Percentiles rank a stretch among this genome's conserved stretches.
These are phyloP conservation scores for Aspergillus sp. DNA, from an alignment of 2,329 filamentous ascomycete genomes.

Conservation along the genomic window DNA sequence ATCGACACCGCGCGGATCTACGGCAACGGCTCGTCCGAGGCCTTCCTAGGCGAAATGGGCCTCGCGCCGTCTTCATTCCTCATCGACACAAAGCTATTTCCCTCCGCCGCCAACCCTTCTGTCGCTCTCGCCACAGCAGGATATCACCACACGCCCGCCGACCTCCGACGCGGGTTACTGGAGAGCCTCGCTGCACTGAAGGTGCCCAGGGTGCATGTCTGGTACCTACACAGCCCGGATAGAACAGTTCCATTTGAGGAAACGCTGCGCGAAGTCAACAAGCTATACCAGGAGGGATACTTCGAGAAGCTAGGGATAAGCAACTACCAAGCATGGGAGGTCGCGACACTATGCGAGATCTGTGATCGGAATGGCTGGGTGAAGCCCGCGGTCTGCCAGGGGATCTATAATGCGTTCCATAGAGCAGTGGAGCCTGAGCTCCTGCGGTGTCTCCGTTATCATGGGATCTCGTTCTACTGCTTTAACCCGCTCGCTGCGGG, in stretches of 20 bases:
- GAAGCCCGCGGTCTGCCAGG: conserved; percentile 49
- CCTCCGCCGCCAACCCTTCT: no score
- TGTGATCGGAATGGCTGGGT: conserved; percentile 44
- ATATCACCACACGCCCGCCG: conserved; percentile 19
- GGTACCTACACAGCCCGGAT: conserved; percentile 54
- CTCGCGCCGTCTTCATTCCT: no score
- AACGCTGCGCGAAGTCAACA: conserved; percentile 49
- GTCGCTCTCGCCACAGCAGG: conserved; percentile 25
- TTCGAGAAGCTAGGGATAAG: conserved; percentile 48
- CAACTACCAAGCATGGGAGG: conserved; percentile 50
- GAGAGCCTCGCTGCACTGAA: conserved; percentile 42
- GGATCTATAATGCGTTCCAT: conserved; percentile 43
- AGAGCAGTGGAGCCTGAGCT: conserved; percentile 44
- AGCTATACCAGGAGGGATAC: conserved; percentile 46
- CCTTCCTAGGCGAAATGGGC: conserved; percentile 23
- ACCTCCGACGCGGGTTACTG: conserved; percentile 34
- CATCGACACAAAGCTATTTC: no score
- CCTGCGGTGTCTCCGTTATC: conserved; percentile 43
- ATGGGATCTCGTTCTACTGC: conserved; percentile 43
- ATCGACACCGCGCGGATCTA: conserved; percentile 34
- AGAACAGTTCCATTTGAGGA: conserved; percentile 46
- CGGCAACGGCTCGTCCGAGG: conserved; percentile 29
- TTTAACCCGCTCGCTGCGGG: conserved; percentile 49
- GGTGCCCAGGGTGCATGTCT: conserved; percentile 46
- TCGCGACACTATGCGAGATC: conserved; percentile 49